A percentile compares a stretch with the other conserved stretches of the same genome.
phyloP scores from a whole-genome alignment of 106 monocot species.

The Dioscorea zingiberensis region DNA sequence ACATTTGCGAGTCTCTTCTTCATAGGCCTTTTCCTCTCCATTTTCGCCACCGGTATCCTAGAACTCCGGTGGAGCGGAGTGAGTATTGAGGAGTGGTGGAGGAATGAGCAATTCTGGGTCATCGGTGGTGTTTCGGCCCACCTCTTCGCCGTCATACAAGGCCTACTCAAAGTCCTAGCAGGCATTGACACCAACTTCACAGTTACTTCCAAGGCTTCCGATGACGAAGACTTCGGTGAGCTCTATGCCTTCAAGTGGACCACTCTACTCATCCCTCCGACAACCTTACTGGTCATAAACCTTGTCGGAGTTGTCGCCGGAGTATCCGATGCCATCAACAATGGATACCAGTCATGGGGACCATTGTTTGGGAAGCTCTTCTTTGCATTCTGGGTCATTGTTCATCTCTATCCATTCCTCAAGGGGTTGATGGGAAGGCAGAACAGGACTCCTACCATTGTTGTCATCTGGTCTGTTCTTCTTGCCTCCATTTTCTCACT shows the following conservation, averaged over 20 bases:
- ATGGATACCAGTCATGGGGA: slow-evolving; percentile 77
- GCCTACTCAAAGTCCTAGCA: slow-evolving; percentile 64
- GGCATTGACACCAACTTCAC: slow-evolving; percentile 80
- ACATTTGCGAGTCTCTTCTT: slow-evolving; percentile 80
- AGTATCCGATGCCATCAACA: slow-evolving; percentile 75
- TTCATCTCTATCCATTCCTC: slow-evolving; percentile 90
- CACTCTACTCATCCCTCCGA: slow-evolving; percentile 79
- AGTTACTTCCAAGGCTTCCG: slow-evolving; percentile 61
- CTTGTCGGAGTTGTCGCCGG: slow-evolving; percentile 76
- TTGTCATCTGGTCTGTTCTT: slow-evolving; percentile 82
- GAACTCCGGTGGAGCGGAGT: slow-evolving; percentile 76
- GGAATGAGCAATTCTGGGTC: slow-evolving; percentile 84
- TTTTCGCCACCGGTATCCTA: slow-evolving; percentile 67
- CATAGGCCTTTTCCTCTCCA: slow-evolving; percentile 70
- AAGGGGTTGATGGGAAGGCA: slow-evolving; percentile 91
- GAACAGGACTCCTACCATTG: slow-evolving; percentile 87
- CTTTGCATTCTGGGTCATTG: slow-evolving; percentile 90
- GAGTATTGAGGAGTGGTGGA: slow-evolving; percentile 89
- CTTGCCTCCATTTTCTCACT: slow-evolving; percentile 85
- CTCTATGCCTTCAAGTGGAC: slow-evolving; percentile 93
- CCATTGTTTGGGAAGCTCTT: slow-evolving; percentile 86
- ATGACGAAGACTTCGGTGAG: slow-evolving; percentile 65
- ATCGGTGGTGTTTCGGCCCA: slow-evolving; percentile 78
- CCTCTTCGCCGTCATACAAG: slow-evolving; percentile 70
- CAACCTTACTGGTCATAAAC: slow-evolving; percentile 71